phyloP scores from a whole-genome alignment of 768 basidiomycete genomes.

The Mycena indigotica region DNA sequence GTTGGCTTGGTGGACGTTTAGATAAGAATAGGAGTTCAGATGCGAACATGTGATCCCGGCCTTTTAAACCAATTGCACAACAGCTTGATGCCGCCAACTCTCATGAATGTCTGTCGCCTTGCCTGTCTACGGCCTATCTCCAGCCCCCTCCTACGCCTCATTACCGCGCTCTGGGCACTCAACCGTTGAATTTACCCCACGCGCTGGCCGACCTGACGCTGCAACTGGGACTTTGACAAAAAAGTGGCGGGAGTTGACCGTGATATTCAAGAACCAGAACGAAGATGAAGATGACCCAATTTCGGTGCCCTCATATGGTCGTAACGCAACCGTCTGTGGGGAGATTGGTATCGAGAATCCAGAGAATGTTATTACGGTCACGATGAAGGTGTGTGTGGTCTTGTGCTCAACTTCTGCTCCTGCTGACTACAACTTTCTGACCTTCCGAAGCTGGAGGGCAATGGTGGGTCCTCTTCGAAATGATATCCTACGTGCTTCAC shows the following conservation, averaged over 20 bases:
- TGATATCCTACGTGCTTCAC: background rate
- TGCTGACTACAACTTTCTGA: background rate
- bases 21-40: constrained; percentile 1
- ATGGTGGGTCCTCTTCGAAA: constrained; percentile 5
- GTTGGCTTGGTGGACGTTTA: constrained; percentile 39
- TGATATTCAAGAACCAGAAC: constrained; percentile 43
- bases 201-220: constrained; percentile 26
- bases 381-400: constrained; percentile 37
- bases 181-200: constrained; percentile 41
- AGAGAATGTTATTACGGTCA: constrained; percentile 35
- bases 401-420: background rate
- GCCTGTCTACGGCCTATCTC: constrained; percentile 16
- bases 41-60: background rate
- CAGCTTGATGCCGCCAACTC: constrained; percentile 10
- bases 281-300: constrained; percentile 11
- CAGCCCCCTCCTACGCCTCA: constrained; percentile 37
- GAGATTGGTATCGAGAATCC: constrained; percentile 37
- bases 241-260: constrained; percentile 36
- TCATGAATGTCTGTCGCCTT: constrained; percentile 20
- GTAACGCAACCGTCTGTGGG: constrained; percentile 36
- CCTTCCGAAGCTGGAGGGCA: constrained; percentile 37
- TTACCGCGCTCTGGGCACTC: constrained; percentile 36
- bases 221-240: constrained; percentile 32
- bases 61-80: background rate
- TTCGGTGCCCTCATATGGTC: constrained; percentile 38